These are phyloP conservation scores for Conringia planisiliqua DNA, from an alignment of 345 rosid species.

Conservation along the genomic window DNA sequence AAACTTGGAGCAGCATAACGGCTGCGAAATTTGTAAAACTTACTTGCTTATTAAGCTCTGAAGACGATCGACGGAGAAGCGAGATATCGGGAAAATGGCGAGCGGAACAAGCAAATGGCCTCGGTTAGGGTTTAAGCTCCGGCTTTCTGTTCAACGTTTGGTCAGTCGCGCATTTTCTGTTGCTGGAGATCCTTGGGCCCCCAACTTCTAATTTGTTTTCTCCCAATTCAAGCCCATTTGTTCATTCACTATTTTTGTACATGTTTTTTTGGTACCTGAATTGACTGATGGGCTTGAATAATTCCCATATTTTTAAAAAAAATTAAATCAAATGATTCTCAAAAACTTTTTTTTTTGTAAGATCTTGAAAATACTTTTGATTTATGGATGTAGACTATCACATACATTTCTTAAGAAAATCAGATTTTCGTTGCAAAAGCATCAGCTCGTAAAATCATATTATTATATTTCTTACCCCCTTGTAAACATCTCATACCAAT, in stretches of 20 bases:
- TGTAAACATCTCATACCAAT: no score
- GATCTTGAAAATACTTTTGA: no score
- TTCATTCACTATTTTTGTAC: background rate
- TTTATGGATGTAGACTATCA: no score
- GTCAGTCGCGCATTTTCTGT: background rate
- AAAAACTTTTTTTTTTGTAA: no score
- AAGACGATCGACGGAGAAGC: background rate
- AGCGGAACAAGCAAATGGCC: background rate
- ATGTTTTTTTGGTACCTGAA: no score
- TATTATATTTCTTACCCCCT: no score
- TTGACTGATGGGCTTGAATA: no score
- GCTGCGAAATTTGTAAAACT: background rate
- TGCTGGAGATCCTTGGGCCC: background rate
- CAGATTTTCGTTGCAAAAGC: no score
- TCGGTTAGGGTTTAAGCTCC: slow-evolving; percentile 19
- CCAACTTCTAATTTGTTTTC: background rate
- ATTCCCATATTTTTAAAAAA: no score
- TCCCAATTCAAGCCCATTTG: background rate
- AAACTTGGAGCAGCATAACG: background rate
- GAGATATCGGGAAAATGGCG: background rate
- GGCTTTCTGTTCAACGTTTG: background rate
- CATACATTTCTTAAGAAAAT: no score
- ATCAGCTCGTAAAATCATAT: no score
- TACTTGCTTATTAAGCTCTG: background rate
- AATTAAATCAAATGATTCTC: no score